These are phyloP conservation scores for Bolboschoenoplectus hybrid DNA, from an alignment of 202 grass and related monocot genomes.

Conservation along the genomic window DNA sequence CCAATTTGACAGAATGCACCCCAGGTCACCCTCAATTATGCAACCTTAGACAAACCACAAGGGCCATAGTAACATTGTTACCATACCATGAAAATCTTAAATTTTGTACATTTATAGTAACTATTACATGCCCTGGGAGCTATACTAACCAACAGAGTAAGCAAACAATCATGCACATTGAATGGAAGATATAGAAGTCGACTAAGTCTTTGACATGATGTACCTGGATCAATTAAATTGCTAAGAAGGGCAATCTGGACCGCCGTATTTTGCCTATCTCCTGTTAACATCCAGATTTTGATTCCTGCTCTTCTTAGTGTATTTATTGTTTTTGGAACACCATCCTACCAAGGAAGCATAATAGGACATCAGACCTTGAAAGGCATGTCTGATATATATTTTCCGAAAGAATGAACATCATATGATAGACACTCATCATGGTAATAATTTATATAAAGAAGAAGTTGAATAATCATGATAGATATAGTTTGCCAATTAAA, in stretches of 20 bases:
- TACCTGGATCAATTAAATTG: conserved; percentile 82
- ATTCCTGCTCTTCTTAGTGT: conserved; percentile 85
- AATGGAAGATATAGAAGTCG: conserved; percentile 37
- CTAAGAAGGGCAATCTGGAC: conserved; percentile 89
- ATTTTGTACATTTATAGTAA: conserved; percentile 3
- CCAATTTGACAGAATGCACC: neutral
- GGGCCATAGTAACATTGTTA: conserved; percentile 14
- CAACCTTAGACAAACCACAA: conserved; percentile 3
- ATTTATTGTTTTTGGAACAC: conserved; percentile 93
- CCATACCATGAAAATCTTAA: neutral
- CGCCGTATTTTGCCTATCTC: conserved; percentile 90
- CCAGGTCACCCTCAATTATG: neutral
- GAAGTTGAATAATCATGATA: conserved; percentile 40
- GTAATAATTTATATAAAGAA: neutral
- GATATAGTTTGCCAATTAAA: neutral
- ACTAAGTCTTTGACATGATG: conserved; percentile 28
- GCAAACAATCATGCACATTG: conserved; percentile 23
- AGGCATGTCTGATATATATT: neutral
- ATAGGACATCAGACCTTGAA: conserved; percentile 16
- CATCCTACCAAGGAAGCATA: conserved; percentile 56
- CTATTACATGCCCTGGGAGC: neutral
- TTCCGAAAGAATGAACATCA: neutral
- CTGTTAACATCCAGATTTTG: conserved; percentile 97
- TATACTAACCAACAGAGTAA: conserved; percentile 29
- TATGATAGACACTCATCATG: neutral